Percentiles rank a stretch among this genome's conserved stretches.
Conservation (phyloP, 78 protist species). For the Speleostelium caveatum region DNA sequence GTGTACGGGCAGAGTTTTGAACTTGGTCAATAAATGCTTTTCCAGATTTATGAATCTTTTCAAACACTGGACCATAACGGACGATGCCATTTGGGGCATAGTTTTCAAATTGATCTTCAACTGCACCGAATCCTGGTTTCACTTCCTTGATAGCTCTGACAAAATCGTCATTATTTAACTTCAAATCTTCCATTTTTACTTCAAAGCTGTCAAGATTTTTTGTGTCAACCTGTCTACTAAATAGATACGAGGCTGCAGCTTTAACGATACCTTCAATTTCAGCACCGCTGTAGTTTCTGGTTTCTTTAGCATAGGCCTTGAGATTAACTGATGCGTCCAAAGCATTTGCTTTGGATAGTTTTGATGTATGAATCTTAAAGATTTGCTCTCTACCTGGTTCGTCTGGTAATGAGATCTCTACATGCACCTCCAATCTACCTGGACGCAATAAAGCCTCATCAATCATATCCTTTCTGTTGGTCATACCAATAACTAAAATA, state of each 20-base stretch:
- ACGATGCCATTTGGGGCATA: constrained; percentile 88
- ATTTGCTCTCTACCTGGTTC: constrained; percentile 97
- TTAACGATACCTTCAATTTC: constrained; percentile 96
- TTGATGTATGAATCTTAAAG: constrained; percentile 95
- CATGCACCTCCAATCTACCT: constrained; percentile 98
- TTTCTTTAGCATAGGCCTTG: constrained; percentile 84
- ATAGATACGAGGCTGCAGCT: constrained; percentile 93
- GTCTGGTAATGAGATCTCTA: constrained; percentile 98
- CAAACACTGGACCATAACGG: constrained; percentile 78
- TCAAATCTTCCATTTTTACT: constrained; percentile 31
- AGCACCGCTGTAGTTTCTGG: constrained; percentile 98
- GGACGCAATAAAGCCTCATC: constrained; percentile 99
- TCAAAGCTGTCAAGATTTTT: constrained; percentile 71
- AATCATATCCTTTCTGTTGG: constrained; percentile 98
- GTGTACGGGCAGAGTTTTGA: constrained; percentile 77
- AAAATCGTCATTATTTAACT: constrained; percentile 89
- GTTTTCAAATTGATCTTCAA: constrained; percentile 76
- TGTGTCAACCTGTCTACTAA: constrained; percentile 78
- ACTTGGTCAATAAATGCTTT: constrained; percentile 82
- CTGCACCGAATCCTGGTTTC: constrained; percentile 95
- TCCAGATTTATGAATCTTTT: constrained; percentile 70
- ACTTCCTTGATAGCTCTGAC: constrained; percentile 92
- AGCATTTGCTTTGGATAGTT: constrained; percentile 76
- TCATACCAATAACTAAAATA: constrained; percentile 99
- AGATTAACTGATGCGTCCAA: constrained; percentile 91